Percentiles rank a stretch among this genome's conserved stretches.
These are phyloP conservation scores for Penicillium sp. DNA, from an alignment of 2,329 filamentous ascomycete genomes.

Conservation along the genomic window DNA sequence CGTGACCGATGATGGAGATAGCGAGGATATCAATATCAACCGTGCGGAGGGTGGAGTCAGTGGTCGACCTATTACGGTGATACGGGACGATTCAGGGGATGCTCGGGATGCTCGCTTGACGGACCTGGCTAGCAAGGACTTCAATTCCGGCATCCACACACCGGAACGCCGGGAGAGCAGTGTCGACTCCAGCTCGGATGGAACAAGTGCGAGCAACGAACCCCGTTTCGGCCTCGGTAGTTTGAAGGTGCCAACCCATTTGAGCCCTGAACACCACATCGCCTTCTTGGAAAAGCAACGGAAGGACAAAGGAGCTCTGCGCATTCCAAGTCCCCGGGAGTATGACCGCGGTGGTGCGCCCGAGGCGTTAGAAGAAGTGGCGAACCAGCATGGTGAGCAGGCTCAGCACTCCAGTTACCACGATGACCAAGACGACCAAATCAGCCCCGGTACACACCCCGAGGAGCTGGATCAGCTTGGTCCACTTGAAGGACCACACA, in stretches of 20 bases:
- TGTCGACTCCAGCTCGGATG: constrained; percentile 17
- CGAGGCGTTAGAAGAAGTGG: constrained; percentile 53
- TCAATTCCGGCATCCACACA: constrained; percentile 28
- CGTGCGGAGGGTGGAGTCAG: constrained; percentile 40
- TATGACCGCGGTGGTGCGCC: constrained; percentile 79
- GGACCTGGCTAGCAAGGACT: constrained; percentile 17
- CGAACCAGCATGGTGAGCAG: constrained; percentile 34
- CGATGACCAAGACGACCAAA: constrained; percentile 14
- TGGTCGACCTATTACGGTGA: constrained; percentile 38
- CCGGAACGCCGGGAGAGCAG: constrained; percentile 22
- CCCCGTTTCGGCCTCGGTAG: constrained; percentile 52
- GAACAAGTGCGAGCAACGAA: constrained; percentile 9
- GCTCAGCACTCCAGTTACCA: constrained; percentile 24
- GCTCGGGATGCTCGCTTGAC: constrained; percentile 23
- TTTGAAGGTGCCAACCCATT: constrained; percentile 52
- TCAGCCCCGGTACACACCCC: constrained; percentile 2
- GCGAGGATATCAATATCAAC: constrained; percentile 29
- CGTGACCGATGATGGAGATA: constrained; percentile 47
- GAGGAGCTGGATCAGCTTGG: constrained; percentile 24
- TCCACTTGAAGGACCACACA: constrained; percentile 39
- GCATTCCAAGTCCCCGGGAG: constrained; percentile 89
- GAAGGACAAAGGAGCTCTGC: constrained; percentile 69
- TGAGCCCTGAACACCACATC: constrained; percentile 74
- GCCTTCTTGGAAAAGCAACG: constrained; percentile 83
- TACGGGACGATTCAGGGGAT: constrained; percentile 35